Evolutionary conservation across 805 yeast genomes (phyloP), one percentile per base, ranked within the genome.

Genomic region (Wickerhamiella cacticola): DNA sequence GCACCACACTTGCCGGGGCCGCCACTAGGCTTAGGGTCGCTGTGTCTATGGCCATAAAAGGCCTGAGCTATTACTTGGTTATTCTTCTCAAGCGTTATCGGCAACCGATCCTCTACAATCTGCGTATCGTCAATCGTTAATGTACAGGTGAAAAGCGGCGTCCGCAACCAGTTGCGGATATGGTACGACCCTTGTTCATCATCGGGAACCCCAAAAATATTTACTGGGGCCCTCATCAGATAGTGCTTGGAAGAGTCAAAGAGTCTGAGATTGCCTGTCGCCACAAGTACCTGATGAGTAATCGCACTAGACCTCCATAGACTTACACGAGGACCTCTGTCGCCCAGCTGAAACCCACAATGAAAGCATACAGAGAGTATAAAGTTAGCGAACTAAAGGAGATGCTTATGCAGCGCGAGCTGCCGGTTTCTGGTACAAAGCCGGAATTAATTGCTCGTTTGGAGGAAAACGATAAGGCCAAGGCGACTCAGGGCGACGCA

Each of bases 301-400:
- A 12, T 8, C 6, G 29, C 7, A 12, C 29, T 25, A 25, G 29
- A 8, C 12, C 10, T 25, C 29, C 7, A 25, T 25, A 25, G 12
- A n/a, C n/a, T n/a, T n/a, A n/a, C n/a, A n/a, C n/a, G n/a, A n/a
- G n/a, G n/a, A n/a, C n/a, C n/a, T n/a, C n/a, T n/a, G n/a, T n/a
- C n/a, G n/a, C n/a, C n/a, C n/a, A n/a, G n/a, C n/a, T n/a, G n/a
- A n/a, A n/a, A n/a, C n/a, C n/a, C n/a, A n/a, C n/a, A n/a, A n/a
- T n/a, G n/a, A 47, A 39, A 21, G 46, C 50, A 7, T 57, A 57
- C 52, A 42, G 41, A 29, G 50, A 59, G 28, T 52, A 55, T 16
- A 64, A 64, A 42, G 95, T 86, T 45, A 78, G 80, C 15, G 94
- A 86, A 67, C 72, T 87, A 63, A 88, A 83, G 61, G 94, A 82